Evolutionary conservation across 1,139 yeast species (phyloP), one percentile per base, ranked within the genome.

Genomic region (Zygoascus hellenicus): DNA sequence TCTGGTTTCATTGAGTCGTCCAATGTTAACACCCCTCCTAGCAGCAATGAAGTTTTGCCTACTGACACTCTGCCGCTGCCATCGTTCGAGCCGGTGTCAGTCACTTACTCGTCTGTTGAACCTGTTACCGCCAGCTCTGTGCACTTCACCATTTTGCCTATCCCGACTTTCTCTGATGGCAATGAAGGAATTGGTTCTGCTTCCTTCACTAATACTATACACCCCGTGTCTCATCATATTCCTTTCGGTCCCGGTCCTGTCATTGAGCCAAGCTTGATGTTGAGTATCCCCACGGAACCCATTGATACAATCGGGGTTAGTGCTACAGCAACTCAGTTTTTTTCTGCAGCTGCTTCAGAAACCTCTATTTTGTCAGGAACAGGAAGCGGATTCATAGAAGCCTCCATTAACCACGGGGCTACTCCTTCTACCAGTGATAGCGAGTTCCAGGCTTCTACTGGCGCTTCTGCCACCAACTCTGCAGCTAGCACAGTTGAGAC

Each of bases 1-100:
- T 9, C 15, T 2, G 19, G 22, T 10, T n/a, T 29, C 5, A 29
- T 26, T 19, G 39, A 36, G 11, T 19, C 39, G 11, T 10, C 13
- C 10, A 36, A 36, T 17, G 5, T 36, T 28, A 36, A 36, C 14
- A 9, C 39, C 2, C 39, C 39, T 36, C 39, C 39, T 19, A 36
- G 39, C 16, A 36, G 14, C 11, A 19, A 15, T 17, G 38, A 14
- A 7, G 22, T 29, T 36, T n/a, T 36, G n/a, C 39, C 39, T 19
- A 36, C 39, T 36, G 39, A 19, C 30, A n/a, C 30, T 9, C 9
- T 5, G 11, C 15, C 39, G 9, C 9, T 36, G 39, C 39, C 39
- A 6, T n/a, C 39, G 11, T 36, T 36, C 4, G 29, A 17, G 30
- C 29, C 39, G 5, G 30, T 36, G 10, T 26, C 19, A n/a, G 30